These are phyloP conservation scores for Agaricus sinodeliciosus DNA, from an alignment of 768 basidiomycete species.

Conservation along the genomic window DNA sequence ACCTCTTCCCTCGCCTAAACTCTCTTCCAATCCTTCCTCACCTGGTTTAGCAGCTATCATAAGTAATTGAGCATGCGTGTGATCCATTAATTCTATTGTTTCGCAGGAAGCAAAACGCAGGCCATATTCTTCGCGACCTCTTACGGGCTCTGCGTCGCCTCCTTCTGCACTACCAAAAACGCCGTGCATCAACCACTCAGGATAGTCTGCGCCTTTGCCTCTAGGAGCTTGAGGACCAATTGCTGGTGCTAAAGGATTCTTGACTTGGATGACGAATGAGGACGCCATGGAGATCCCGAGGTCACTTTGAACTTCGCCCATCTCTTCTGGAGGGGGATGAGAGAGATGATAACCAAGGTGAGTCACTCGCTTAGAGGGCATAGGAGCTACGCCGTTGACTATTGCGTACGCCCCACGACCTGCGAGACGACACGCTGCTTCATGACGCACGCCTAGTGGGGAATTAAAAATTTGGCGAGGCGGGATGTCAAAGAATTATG, in stretches of 20 bases:
- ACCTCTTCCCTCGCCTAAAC: conserved; percentile 46
- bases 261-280: conserved; percentile 54
- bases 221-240: conserved; percentile 25
- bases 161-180: conserved; percentile 36
- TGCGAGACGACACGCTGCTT: conserved; percentile 44
- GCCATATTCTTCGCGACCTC: conserved; percentile 39
- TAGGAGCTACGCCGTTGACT: conserved; percentile 38
- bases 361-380: conserved; percentile 40
- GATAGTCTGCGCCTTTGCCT: conserved; percentile 35
- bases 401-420: conserved; percentile 57
- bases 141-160: conserved; percentile 13
- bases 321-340: conserved; percentile 36
- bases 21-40: conserved; percentile 39
- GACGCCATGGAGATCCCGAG: conserved; percentile 48
- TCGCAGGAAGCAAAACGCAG: conserved; percentile 46
- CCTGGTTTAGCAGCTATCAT: conserved; percentile 46
- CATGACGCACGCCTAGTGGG: conserved; percentile 40
- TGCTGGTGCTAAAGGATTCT: conserved; percentile 47
- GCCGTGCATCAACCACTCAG: conserved; percentile 35
- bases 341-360: conserved; percentile 56
- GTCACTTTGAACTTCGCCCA: conserved; percentile 48
- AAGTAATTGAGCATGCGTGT: conserved; percentile 46
- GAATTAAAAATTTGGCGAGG: neutral
- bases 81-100: conserved; percentile 46
- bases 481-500: conserved; percentile 1